Percentiles rank a stretch among this genome's conserved stretches.
These are phyloP conservation scores for Paraglomus brasilianum DNA, from an alignment of 192 early-diverging fungal genomes.

Conservation along the genomic window DNA sequence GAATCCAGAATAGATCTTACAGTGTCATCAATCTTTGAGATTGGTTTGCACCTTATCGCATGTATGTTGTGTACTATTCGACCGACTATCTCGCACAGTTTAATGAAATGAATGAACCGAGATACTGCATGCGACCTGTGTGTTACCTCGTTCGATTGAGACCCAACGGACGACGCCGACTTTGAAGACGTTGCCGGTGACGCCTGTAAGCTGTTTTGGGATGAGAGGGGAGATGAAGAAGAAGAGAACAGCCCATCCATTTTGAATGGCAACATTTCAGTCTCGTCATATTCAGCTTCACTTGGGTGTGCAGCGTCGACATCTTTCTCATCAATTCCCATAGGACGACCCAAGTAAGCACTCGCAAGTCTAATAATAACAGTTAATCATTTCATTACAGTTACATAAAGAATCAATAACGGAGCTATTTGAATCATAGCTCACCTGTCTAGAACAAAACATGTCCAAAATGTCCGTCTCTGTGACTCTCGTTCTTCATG, in stretches of 20 bases:
- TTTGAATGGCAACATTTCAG: slow-evolving; percentile 28
- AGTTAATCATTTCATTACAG: background rate
- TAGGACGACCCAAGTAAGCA: slow-evolving; percentile 50
- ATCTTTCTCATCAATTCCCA: slow-evolving; percentile 54
- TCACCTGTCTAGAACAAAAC: slow-evolving; percentile 70
- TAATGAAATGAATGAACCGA: slow-evolving; percentile 48
- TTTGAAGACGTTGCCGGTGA: slow-evolving; percentile 17
- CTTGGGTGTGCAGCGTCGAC: slow-evolving; percentile 53
- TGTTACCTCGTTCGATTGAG: slow-evolving; percentile 17
- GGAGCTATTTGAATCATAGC: slow-evolving; percentile 34
- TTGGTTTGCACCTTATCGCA: slow-evolving; percentile 44
- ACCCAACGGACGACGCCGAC: slow-evolving; percentile 6
- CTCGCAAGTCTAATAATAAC: slow-evolving; percentile 32
- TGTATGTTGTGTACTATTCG: slow-evolving; percentile 50
- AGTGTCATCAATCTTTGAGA: slow-evolving; percentile 39
- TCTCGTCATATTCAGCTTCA: slow-evolving; percentile 32
- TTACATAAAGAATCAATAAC: background rate
- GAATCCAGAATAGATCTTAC: slow-evolving; percentile 49
- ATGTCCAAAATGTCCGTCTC: slow-evolving; percentile 77
- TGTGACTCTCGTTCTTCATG: slow-evolving; percentile 52
- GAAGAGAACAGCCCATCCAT: slow-evolving; percentile 20
- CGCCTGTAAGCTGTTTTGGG: slow-evolving; percentile 4
- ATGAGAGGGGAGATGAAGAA: slow-evolving; percentile 17
- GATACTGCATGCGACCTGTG: slow-evolving; percentile 31
- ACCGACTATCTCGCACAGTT: slow-evolving; percentile 52